Conservation (phyloP, 1,284 basidiomycete genomes). For the Ustilago crameri region DNA sequence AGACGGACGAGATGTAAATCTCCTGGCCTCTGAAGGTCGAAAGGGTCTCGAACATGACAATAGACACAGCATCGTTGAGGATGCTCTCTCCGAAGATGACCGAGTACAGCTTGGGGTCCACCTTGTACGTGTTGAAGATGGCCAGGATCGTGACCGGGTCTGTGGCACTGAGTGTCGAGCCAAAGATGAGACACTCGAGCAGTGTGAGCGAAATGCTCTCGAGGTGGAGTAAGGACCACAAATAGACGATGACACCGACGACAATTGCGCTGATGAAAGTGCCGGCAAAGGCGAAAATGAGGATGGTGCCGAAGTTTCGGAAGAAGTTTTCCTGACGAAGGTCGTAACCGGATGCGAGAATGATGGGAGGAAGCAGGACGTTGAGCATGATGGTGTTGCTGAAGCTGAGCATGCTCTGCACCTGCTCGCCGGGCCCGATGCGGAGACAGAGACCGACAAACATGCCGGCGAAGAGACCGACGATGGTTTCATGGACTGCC, state of each 20-base stretch:
- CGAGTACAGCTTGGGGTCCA: conserved; percentile 96
- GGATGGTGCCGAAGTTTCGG: conserved; percentile 76
- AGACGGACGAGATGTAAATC: conserved; percentile 86
- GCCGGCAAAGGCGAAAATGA: conserved; percentile 94
- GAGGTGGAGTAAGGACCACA: conserved; percentile 87
- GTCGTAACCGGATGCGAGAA: conserved; percentile 96
- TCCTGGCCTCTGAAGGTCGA: conserved; percentile 90
- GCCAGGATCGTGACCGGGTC: conserved; percentile 98
- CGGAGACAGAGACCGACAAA: conserved; percentile 90
- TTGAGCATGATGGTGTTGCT: conserved; percentile 99
- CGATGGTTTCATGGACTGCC: conserved; percentile 94
- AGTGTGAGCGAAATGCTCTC: conserved; percentile 61
- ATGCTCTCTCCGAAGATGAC: conserved; percentile 98
- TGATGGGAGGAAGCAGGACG: conserved; percentile 94
- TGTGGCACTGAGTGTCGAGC: conserved; percentile 94
- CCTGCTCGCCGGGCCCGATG: conserved; percentile 89
- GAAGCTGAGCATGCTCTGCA: conserved; percentile 96
- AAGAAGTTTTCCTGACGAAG: conserved; percentile 98
- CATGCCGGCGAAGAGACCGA: conserved; percentile 94
- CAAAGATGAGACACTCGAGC: conserved; percentile 90
- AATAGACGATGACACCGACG: conserved; percentile 92
- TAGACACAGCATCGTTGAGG: conserved; percentile 97
- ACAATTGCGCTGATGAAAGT: conserved; percentile 97
- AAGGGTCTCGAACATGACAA: conserved; percentile 99
- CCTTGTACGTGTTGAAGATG: conserved; percentile 98